phyloP scores from a whole-genome alignment of 257 asterid species.

The Plantago major region DNA sequence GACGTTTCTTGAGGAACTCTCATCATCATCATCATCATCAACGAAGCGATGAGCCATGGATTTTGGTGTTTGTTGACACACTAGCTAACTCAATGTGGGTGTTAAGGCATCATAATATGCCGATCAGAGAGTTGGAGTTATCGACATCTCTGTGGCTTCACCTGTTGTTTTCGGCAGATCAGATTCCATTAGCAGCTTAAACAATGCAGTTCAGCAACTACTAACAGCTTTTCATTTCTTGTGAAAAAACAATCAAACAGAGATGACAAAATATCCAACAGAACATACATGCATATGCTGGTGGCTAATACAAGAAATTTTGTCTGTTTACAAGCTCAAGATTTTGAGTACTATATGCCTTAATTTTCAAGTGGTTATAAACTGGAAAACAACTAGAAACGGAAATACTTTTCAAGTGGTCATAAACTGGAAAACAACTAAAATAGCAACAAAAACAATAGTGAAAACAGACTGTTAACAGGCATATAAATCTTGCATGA shows the following conservation, averaged over 20 bases:
- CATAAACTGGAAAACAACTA: not conserved
- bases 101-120: not conserved
- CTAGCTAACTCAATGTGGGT: not conserved
- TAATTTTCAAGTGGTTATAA: not conserved
- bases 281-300: not conserved
- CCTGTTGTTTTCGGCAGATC: conserved; percentile 10
- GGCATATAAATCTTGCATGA: too few relatives aligned
- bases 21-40: conserved; percentile 16
- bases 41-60: conserved; percentile 36
- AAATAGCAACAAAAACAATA: too few relatives aligned
- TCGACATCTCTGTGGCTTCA: not conserved
- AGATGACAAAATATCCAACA: too few relatives aligned
- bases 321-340: not conserved
- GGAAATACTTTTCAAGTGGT: not conserved
- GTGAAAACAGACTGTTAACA: too few relatives aligned
- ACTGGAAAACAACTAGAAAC: too few relatives aligned
- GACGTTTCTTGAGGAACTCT: conserved; percentile 16
- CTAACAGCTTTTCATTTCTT: not conserved
- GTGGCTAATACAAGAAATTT: not conserved
- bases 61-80: too few relatives aligned
- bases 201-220: conserved; percentile 5
- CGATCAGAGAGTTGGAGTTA: conserved; percentile 17
- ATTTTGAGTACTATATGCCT: not conserved
- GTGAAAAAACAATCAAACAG: conserved; percentile 2
- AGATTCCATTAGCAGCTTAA: conserved; percentile 10